These are phyloP conservation scores for Gossypium australe DNA, from an alignment of 345 rosid genomes.

Conservation along the genomic window DNA sequence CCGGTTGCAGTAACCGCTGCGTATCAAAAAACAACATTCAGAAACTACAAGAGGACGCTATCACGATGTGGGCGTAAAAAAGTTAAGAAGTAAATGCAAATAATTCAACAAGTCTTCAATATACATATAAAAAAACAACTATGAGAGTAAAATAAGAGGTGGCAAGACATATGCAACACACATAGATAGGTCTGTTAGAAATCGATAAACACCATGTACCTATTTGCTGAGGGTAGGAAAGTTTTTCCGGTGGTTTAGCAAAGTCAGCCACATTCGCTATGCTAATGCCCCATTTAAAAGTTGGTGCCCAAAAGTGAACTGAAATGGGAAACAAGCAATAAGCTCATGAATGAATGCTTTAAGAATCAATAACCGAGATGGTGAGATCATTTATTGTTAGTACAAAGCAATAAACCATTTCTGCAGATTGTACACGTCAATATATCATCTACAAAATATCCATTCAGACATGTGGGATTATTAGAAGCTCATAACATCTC, in stretches of 20 bases:
- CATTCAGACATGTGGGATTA: not conserved
- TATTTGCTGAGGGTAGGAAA: conserved; percentile 85
- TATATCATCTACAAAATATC: conserved; percentile 4
- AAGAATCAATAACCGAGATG: conserved; percentile 40
- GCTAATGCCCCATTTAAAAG: conserved; percentile 94
- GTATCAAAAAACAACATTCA: conserved; percentile 1
- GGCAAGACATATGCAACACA: conserved; percentile 26
- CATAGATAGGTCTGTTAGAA: not conserved
- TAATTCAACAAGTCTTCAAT: not conserved
- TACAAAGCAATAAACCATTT: conserved; percentile 1
- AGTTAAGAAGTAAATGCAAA: not conserved
- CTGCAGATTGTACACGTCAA: not conserved
- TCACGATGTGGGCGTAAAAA: not conserved
- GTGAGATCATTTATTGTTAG: not conserved
- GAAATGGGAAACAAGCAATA: conserved; percentile 11
- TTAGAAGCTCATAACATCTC: not conserved
- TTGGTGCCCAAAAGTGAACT: conserved; percentile 98
- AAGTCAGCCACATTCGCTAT: conserved; percentile 85
- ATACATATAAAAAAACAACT: not conserved
- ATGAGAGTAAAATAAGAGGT: not conserved
- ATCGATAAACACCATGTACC: conserved; percentile 29
- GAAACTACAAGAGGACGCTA: conserved; percentile 10
- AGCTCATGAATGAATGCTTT: not conserved
- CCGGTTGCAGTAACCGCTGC: conserved; percentile 17
- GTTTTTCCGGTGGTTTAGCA: conserved; percentile 72